Evolutionary conservation across 2,329 filamentous ascomycete genomes (phyloP).

Genomic region (Triangularia verruculosa): DNA sequence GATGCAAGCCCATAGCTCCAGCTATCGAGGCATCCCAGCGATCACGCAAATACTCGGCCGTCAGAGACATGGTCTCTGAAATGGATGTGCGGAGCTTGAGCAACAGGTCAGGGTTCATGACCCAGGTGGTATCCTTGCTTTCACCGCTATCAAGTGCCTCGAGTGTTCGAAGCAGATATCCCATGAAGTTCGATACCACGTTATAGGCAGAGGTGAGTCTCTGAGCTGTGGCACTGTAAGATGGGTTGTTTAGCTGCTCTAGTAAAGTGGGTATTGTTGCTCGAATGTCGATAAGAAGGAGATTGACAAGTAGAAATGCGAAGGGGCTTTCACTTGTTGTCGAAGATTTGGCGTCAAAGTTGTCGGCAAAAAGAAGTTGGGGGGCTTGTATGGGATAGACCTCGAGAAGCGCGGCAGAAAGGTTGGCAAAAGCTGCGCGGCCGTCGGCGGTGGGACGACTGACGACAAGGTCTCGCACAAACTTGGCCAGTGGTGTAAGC

Average conservation of each 20-base stretch:
- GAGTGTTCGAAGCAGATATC: constrained; percentile 52
- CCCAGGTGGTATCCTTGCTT: constrained; percentile 36
- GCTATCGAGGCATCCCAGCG: constrained; percentile 66
- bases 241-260: constrained; percentile 52
- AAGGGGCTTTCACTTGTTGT: constrained; percentile 47
- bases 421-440: constrained; percentile 57
- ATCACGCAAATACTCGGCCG: constrained; percentile 65
- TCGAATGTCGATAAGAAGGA: constrained; percentile 64
- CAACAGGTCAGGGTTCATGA: constrained; percentile 56
- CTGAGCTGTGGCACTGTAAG: constrained; percentile 49
- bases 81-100: constrained; percentile 59
- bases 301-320: constrained; percentile 60
- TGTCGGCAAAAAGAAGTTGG: constrained; percentile 49
- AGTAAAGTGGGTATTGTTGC: constrained; percentile 61
- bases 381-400: constrained; percentile 48
- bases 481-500: constrained; percentile 46
- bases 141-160: constrained; percentile 39
- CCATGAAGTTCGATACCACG: constrained; percentile 58
- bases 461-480: constrained; percentile 53
- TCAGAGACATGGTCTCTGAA: constrained; percentile 60
- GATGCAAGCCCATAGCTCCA: constrained; percentile 60
- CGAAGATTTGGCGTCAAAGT: constrained; percentile 22
- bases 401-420: constrained; percentile 56
- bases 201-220: constrained; percentile 62
- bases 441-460: constrained; percentile 54